A percentile compares a stretch with the other conserved stretches of the same genome.
Evolutionary conservation across 1,284 basidiomycete species (phyloP).

Genomic region (Wallemia hederae): DNA sequence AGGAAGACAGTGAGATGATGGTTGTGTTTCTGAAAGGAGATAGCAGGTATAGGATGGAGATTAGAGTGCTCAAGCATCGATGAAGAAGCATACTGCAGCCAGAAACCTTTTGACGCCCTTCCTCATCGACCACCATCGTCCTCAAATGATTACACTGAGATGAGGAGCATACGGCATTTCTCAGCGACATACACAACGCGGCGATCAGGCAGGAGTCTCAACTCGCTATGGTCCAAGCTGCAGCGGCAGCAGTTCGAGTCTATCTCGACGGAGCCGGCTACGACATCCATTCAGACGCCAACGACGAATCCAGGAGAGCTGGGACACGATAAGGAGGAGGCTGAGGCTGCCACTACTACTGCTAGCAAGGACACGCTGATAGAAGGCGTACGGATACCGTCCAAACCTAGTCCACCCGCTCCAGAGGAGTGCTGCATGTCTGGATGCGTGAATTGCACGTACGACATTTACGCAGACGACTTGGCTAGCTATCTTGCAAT

Average conservation of each 20-base stretch:
- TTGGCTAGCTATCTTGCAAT: not conserved
- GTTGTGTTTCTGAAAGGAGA: not conserved
- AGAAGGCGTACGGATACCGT: not conserved
- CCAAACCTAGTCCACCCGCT: not conserved
- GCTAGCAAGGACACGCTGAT: not conserved
- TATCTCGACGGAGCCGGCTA: not conserved
- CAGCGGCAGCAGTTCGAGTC: not conserved
- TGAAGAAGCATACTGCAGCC: not conserved
- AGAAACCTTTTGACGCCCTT: not conserved
- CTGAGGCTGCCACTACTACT: not conserved
- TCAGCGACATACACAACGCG: not conserved
- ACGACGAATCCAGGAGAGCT: not conserved
- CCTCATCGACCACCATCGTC: not conserved
- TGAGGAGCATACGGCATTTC: not conserved
- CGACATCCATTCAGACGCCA: not conserved
- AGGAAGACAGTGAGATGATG: not conserved
- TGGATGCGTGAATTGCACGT: slow-evolving; percentile 3
- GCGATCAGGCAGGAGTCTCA: not conserved
- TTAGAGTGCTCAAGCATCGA: too few relatives aligned
- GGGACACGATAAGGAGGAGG: not conserved
- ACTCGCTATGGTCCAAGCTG: not conserved
- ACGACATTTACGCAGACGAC: slow-evolving; percentile 4
- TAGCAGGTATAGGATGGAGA: too few relatives aligned
- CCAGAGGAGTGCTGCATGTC: slow-evolving; percentile 3
- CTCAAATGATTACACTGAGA: not conserved